These are phyloP conservation scores for Saturnispora serradocipensis DNA, from an alignment of 805 yeast genomes.

Conservation along the genomic window DNA sequence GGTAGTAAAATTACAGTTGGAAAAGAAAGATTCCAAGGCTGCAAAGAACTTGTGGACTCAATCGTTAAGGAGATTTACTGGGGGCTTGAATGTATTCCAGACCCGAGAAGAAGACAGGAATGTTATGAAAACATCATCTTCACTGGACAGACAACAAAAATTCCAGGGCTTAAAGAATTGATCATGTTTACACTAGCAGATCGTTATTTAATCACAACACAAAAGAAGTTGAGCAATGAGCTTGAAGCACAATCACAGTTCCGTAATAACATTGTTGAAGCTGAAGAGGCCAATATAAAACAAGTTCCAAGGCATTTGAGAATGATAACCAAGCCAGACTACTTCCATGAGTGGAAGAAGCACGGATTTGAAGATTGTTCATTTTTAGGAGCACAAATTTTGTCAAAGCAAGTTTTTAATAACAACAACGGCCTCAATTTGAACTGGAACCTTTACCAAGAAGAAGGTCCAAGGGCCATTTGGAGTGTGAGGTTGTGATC, in stretches of 20 bases:
- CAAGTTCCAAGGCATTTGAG: constrained; percentile 79
- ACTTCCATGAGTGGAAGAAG: constrained; percentile 91
- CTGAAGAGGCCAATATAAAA: constrained; percentile 24
- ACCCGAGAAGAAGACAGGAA: constrained; percentile 63
- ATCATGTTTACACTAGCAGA: constrained; percentile 43
- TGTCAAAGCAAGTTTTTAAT: constrained; percentile 73
- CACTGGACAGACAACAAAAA: constrained; percentile 67
- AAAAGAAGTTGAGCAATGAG: not conserved
- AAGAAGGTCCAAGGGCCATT: constrained; percentile 70
- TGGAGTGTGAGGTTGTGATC: constrained; percentile 41
- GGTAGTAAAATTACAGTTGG: constrained; percentile 65
- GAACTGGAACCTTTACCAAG: constrained; percentile 61
- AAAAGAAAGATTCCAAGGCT: constrained; percentile 80
- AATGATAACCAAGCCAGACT: constrained; percentile 70
- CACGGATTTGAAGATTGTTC: constrained; percentile 65
- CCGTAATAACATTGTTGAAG: constrained; percentile 22
- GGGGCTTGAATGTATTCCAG: constrained; percentile 45
- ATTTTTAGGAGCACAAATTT: constrained; percentile 81
- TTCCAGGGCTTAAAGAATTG: constrained; percentile 70
- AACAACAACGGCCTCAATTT: constrained; percentile 63
- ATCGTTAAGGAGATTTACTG: constrained; percentile 48
- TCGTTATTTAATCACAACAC: constrained; percentile 19
- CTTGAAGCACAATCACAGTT: constrained; percentile 19
- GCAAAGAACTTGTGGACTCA: constrained; percentile 45
- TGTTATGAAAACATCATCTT: constrained; percentile 77